phyloP scores from a whole-genome alignment of 2,329 filamentous ascomycete species.

The Cercospora beticola region DNA sequence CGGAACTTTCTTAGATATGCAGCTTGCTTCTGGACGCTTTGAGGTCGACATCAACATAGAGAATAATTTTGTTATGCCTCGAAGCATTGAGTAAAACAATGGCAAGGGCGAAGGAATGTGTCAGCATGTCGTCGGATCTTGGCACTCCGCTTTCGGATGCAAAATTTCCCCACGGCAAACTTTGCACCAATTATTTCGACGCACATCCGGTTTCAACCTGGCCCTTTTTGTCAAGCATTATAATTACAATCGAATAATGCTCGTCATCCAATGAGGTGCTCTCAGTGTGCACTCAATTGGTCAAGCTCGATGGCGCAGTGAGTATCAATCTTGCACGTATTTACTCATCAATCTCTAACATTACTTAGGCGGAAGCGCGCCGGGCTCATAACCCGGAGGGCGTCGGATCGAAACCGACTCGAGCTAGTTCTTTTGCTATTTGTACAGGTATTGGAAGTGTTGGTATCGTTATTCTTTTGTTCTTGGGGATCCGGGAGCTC shows the following conservation, averaged over 20 bases:
- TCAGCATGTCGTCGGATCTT: neutral
- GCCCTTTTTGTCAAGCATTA: neutral
- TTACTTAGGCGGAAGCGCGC: conserved; percentile 3
- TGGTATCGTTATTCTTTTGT: neutral
- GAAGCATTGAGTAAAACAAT: neutral
- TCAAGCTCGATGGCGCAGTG: conserved; percentile 4
- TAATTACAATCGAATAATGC: neutral
- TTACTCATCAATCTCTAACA: neutral
- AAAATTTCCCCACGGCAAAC: neutral
- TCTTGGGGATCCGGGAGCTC: neutral
- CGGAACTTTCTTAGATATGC: too few relatives aligned
- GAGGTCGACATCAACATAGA: neutral
- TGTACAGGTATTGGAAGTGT: neutral
- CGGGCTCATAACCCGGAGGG: conserved; percentile 20
- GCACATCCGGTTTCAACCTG: too few relatives aligned
- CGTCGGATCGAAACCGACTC: conserved; percentile 14
- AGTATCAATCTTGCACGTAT: neutral
- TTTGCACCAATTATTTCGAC: neutral
- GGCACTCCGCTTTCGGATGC: neutral
- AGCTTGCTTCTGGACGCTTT: too few relatives aligned
- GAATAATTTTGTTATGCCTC: neutral
- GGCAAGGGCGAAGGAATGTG: neutral
- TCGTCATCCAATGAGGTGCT: neutral
- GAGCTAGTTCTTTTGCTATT: conserved; percentile 1
- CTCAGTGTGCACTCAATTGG: neutral